Percentiles rank a stretch among this genome's conserved stretches.
Evolutionary conservation across 768 basidiomycete species (phyloP).

Genomic region (Xerocomellus dryophilus): DNA sequence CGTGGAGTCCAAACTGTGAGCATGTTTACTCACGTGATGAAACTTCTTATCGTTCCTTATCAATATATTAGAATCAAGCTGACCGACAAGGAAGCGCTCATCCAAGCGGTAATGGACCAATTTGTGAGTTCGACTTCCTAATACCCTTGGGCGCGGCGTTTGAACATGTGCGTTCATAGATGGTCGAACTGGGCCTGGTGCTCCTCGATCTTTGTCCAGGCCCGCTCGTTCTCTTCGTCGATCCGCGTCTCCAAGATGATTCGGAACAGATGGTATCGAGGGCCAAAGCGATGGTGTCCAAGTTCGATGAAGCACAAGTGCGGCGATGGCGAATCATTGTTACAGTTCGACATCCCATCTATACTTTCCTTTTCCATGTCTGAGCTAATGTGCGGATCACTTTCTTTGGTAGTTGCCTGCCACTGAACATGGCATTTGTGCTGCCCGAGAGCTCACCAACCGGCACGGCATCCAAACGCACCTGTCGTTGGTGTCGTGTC

Average conservation of each 20-base stretch:
- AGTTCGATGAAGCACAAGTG: conserved; percentile 42
- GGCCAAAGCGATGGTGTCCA: conserved; percentile 39
- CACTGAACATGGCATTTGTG: conserved; percentile 50
- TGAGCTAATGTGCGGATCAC: neutral
- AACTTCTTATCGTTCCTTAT: neutral
- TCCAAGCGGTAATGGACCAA: conserved; percentile 22
- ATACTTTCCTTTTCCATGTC: neutral
- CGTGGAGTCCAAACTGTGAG: conserved; percentile 26
- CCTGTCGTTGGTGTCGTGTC: conserved; percentile 48
- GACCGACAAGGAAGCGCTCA: conserved; percentile 14
- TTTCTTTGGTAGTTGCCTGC: conserved; percentile 48
- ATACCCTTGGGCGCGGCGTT: neutral
- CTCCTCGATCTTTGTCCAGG: conserved; percentile 45
- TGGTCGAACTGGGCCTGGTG: conserved; percentile 48
- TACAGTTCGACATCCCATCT: conserved; percentile 37
- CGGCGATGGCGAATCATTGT: conserved; percentile 42
- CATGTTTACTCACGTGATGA: neutral
- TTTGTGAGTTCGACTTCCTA: conserved; percentile 29
- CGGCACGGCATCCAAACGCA: conserved; percentile 46
- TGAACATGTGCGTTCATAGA: conserved; percentile 30
- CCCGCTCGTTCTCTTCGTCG: conserved; percentile 50
- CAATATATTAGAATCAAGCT: conserved; percentile 8
- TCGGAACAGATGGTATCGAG: conserved; percentile 38
- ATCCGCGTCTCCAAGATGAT: conserved; percentile 44
- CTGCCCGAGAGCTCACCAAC: conserved; percentile 40